Evolutionary conservation across 2,329 filamentous ascomycete genomes (phyloP), one percentile per base, ranked within the genome.

Genomic region (Clarireedia hainanense): DNA sequence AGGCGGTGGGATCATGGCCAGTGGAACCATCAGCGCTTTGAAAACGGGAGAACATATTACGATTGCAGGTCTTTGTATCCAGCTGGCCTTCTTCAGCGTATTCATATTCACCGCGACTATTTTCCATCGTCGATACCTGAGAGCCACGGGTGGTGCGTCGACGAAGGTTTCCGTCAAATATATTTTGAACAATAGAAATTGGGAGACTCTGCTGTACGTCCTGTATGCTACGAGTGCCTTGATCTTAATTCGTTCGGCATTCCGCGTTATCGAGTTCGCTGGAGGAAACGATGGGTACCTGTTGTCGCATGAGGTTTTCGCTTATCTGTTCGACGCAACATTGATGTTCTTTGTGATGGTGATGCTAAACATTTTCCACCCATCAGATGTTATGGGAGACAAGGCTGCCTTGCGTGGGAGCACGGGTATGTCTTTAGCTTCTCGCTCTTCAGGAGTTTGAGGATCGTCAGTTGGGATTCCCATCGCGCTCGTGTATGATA

Each of bases 231-330:
- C 69, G 30, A 73, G 70, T 54, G 57, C 63, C 1, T 64, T 79
- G 20, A 78, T 80, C 59, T 65, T 79, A 55, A 49, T 77, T 4
- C 70, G 79, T 37, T 74, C 68, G 6, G 57, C 79, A 2, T 78
- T 78, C 52, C 71, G 78, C 34, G 68, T 79, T 9, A 64, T 73
- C 6, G 78, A 80, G 67, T 81, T 76, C 57, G 58, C 68, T 0
- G 64, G 73, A 60, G 76, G 77, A 1, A 68, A 71, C 26, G 61
- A 68, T 23, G 77, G 77, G 1, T 73, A 70, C 49, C 60, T 80
- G 9, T 64, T 77, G 39, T 59, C 63, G 14, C 69, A 73, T 40
- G 77, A 80, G 66, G 69, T 70, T 52, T 76, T 68, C 24, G 56
- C 77, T 4, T 78, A 78, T 60, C 66, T 73, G 17, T 75, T 79